phyloP scores from a whole-genome alignment of 2,329 filamentous ascomycete genomes.

The Phoma sp. region DNA sequence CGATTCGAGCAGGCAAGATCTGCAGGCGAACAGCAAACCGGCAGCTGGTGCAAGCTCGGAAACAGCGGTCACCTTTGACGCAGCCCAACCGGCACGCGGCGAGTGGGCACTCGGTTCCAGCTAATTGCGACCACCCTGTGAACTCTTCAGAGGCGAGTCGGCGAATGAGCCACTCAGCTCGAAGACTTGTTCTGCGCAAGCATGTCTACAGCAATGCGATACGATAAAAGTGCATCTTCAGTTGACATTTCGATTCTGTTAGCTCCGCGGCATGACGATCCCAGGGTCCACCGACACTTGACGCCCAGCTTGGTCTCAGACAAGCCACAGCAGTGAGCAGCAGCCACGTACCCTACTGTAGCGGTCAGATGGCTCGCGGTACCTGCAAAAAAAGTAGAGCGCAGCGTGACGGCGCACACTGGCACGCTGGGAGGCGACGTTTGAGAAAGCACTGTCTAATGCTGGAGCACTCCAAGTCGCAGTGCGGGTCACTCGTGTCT shows the following conservation, averaged over 20 bases:
- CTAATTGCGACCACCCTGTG: not conserved
- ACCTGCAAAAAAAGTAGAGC: not conserved
- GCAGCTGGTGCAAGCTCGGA: not conserved
- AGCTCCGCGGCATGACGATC: not conserved
- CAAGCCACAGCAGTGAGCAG: conserved; percentile 11
- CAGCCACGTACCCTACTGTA: not conserved
- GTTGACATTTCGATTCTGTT: not conserved
- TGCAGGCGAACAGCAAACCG: conserved; percentile 2
- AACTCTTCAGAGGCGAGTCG: conserved; percentile 5
- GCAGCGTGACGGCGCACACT: conserved; percentile 1
- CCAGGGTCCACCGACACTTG: conserved; percentile 14
- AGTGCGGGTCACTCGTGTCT: conserved; percentile 6
- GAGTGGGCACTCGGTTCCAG: conserved; percentile 1
- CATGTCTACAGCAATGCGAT: not conserved
- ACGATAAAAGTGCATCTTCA: not conserved
- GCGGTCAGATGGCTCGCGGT: conserved; percentile 7
- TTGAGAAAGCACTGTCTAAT: not conserved
- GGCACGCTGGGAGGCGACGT: not conserved
- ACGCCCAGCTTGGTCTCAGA: conserved; percentile 14
- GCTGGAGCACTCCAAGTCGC: conserved; percentile 2
- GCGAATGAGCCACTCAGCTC: not conserved
- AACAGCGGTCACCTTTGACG: conserved; percentile 14
- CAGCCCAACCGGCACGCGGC: conserved; percentile 12
- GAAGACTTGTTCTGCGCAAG: not conserved
- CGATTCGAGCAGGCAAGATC: conserved; percentile 5